A percentile compares a stretch with the other conserved stretches of the same genome.
These are phyloP conservation scores for Quercus agrifolia DNA, from an alignment of 306 rosid species.

Conservation along the genomic window DNA sequence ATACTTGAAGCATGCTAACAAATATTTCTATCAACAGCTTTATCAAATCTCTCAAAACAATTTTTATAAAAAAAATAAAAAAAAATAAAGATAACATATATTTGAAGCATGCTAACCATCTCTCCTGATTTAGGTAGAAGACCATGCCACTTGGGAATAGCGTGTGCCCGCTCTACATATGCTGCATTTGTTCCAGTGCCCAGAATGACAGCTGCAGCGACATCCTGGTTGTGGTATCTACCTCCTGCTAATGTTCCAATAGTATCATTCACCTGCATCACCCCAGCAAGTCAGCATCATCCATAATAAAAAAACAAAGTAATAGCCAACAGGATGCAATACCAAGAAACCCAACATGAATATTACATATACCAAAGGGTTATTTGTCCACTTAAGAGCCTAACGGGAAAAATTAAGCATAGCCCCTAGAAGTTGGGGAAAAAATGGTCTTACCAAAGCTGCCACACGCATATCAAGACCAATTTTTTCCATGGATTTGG, in stretches of 20 bases:
- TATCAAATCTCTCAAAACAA: no score
- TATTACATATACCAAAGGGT: slow-evolving; percentile 9
- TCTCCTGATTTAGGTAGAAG: slow-evolving; percentile 82
- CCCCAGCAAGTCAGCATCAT: slow-evolving; percentile 25
- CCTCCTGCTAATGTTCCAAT: slow-evolving; percentile 95
- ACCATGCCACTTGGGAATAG: slow-evolving; percentile 97
- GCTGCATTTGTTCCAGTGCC: slow-evolving; percentile 99
- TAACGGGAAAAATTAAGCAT: background rate
- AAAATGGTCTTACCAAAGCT: slow-evolving; percentile 63
- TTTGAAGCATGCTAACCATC: slow-evolving; percentile 57
- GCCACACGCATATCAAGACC: slow-evolving; percentile 91
- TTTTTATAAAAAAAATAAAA: background rate
- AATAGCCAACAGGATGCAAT: slow-evolving; percentile 1
- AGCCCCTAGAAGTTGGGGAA: slow-evolving; percentile 9
- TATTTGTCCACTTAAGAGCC: slow-evolving; percentile 14
- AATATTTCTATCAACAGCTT: no score
- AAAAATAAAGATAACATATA: background rate
- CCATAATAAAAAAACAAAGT: background rate
- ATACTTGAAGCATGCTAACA: slow-evolving; percentile 15
- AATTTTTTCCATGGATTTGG: slow-evolving; percentile 65
- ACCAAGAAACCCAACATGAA: slow-evolving; percentile 9
- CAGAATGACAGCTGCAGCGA: slow-evolving; percentile 82
- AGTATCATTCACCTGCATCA: slow-evolving; percentile 87
- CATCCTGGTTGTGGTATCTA: slow-evolving; percentile 69
- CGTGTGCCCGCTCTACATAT: slow-evolving; percentile 75